phyloP scores from a whole-genome alignment of 192 early-diverging fungal species.

The Gamsiella multidivaricata region DNA sequence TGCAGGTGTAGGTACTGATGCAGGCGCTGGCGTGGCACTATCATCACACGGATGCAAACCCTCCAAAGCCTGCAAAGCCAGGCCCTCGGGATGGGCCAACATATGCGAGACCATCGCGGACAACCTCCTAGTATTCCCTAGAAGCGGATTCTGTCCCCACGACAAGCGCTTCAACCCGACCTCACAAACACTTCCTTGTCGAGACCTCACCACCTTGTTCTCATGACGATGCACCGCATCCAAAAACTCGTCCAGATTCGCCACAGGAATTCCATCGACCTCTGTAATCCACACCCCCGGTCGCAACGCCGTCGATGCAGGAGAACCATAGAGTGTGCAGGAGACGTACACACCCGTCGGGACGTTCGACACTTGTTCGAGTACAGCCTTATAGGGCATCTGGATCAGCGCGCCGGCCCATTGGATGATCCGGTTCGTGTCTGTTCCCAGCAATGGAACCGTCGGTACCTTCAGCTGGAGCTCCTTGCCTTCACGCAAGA shows the following conservation, averaged over 20 bases:
- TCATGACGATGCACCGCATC: constrained; percentile 62
- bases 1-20: too few species aligned
- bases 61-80: neutral
- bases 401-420: constrained; percentile 91
- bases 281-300: constrained; percentile 83
- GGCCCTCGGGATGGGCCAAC: neutral
- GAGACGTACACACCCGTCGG: constrained; percentile 75
- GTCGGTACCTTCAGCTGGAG: constrained; percentile 74
- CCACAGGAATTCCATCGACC: constrained; percentile 70
- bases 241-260: constrained; percentile 72
- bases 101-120: constrained; percentile 9
- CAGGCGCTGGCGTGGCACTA: neutral
- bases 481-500: constrained; percentile 81
- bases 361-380: constrained; percentile 73
- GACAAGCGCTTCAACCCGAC: constrained; percentile 59
- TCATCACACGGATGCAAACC: neutral
- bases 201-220: constrained; percentile 52
- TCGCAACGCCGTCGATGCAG: constrained; percentile 67
- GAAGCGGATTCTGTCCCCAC: neutral
- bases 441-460: constrained; percentile 61
- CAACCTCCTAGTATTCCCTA: constrained; percentile 5
- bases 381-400: constrained; percentile 74
- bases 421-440: constrained; percentile 74
- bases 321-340: constrained; percentile 70
- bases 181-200: constrained; percentile 59